A percentile compares a stretch with the other conserved stretches of the same genome.
phyloP scores from a whole-genome alignment of 148 eudicot species.

The Arctostaphylos glauca region DNA sequence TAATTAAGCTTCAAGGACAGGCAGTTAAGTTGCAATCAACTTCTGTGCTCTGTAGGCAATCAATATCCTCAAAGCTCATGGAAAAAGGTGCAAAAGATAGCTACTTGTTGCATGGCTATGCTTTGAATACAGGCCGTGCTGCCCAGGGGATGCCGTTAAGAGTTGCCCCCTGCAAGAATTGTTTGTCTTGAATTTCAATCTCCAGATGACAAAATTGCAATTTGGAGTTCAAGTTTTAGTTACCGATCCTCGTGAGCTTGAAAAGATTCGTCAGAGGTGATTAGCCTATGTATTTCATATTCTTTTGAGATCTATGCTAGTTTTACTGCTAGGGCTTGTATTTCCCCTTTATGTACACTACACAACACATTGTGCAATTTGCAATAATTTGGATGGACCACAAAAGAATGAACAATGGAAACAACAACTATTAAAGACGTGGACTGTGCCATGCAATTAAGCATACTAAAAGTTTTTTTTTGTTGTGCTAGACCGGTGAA shows the following conservation, averaged over 20 bases:
- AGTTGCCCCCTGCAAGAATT: constrained; percentile 87
- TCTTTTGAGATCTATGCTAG: too few relatives aligned
- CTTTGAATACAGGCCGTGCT: constrained; percentile 97
- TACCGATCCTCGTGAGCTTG: constrained; percentile 90
- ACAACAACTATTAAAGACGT: neutral
- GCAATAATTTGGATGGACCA: too few relatives aligned
- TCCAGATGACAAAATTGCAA: constrained; percentile 97
- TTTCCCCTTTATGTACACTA: too few relatives aligned
- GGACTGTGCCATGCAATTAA: neutral
- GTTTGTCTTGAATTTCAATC: constrained; percentile 98
- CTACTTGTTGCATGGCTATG: constrained; percentile 90
- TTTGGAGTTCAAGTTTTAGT: constrained; percentile 96
- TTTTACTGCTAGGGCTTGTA: too few relatives aligned
- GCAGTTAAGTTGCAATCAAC: constrained; percentile 15
- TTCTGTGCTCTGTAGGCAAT: constrained; percentile 47
- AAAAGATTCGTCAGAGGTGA: constrained; percentile 31
- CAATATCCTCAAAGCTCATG: constrained; percentile 95
- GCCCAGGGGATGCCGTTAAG: constrained; percentile 97
- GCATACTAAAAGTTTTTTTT: neutral
- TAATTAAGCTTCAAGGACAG: constrained; percentile 6
- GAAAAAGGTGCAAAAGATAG: constrained; percentile 92
- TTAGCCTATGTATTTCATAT: too few relatives aligned
- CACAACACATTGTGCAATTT: too few relatives aligned
- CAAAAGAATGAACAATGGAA: neutral
- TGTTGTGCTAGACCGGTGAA: neutral